Evolutionary conservation across 768 basidiomycete species (phyloP), one percentile per base, ranked within the genome.

Genomic region (Leccinellum rugosiceps): DNA sequence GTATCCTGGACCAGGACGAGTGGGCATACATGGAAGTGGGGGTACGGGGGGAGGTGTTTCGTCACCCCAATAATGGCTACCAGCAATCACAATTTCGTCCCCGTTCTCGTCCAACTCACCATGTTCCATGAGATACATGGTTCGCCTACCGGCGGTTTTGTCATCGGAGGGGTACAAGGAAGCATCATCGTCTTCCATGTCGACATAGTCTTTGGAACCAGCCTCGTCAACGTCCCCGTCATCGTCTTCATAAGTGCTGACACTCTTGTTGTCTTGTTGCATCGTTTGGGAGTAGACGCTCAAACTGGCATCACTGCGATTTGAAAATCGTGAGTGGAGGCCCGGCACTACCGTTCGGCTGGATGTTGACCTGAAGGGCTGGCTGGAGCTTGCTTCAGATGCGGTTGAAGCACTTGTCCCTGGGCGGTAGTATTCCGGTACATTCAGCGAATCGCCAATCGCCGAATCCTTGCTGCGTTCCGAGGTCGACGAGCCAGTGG

Each of bases 41-140:
- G 65, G 65, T 25, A 69, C 3, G 41, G 68, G 69, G 5, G 68
- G 69, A 38, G 60, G 61, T 3, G 44, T 32, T 14, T 53, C 59
- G 34, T 47, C 44, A 53, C 41, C 28, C 68, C 69, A 71, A 49
- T 62, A 68, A 15, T 52, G 63, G 34, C 62, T 61, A 19, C 60
- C 67, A 43, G 47, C 26, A n/a, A 60, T 56, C 34, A 60, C 61
- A 11, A 65, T 23, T 43, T 63, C 65, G 34, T 72, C 66, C 9
- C 52, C 64, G 2, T 52, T 59, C 32, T 67, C 71, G n/a, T 62
- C 66, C 19, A 41, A 15, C 31, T 60, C 68, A 1, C 65, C 71
- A 31, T 73, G 56, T 21, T 72, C 72, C 31, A 72, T 8, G 23
- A 72, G 66, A 52, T 72, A 72, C 71, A 72, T 72, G 15, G 72